A percentile compares a stretch with the other conserved stretches of the same genome.
Conservation (phyloP, 345 rosid genomes). For the Durio zibethinus region DNA sequence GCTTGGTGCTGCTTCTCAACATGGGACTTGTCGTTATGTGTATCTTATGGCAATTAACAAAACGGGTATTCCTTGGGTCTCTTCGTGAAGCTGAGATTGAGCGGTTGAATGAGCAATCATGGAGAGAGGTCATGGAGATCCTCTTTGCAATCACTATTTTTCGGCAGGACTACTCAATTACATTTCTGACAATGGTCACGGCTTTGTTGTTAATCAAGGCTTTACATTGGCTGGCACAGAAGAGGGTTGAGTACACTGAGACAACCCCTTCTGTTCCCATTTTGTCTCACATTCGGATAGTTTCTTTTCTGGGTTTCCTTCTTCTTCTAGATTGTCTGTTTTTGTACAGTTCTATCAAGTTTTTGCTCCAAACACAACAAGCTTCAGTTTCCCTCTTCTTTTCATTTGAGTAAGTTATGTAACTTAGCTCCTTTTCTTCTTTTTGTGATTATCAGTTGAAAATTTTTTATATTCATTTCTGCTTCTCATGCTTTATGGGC, state of each 20-base stretch:
- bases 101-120: slow-evolving; percentile 85
- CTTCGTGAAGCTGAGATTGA: slow-evolving; percentile 96
- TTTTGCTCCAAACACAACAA: slow-evolving; percentile 54
- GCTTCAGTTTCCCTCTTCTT: slow-evolving; percentile 92
- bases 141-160: slow-evolving; percentile 92
- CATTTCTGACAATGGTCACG: slow-evolving; percentile 80
- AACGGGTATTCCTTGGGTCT: slow-evolving; percentile 73
- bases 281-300: slow-evolving; percentile 66
- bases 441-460: neutral
- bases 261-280: slow-evolving; percentile 80
- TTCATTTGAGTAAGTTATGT: slow-evolving; percentile 79
- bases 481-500: neutral
- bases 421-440: neutral
- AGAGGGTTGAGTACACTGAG: slow-evolving; percentile 94
- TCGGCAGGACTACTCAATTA: slow-evolving; percentile 81
- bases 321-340: slow-evolving; percentile 62
- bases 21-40: slow-evolving; percentile 85
- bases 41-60: slow-evolving; percentile 70
- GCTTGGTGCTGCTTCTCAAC: slow-evolving; percentile 72
- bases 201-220: slow-evolving; percentile 74
- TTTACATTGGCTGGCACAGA: slow-evolving; percentile 93
- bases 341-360: slow-evolving; percentile 57
- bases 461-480: neutral
- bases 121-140: slow-evolving; percentile 96
- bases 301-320: slow-evolving; percentile 78